Base-by-base conservation (phyloP, 2,329 filamentous ascomycete genomes). In the Akanthomyces lecanii region DNA sequence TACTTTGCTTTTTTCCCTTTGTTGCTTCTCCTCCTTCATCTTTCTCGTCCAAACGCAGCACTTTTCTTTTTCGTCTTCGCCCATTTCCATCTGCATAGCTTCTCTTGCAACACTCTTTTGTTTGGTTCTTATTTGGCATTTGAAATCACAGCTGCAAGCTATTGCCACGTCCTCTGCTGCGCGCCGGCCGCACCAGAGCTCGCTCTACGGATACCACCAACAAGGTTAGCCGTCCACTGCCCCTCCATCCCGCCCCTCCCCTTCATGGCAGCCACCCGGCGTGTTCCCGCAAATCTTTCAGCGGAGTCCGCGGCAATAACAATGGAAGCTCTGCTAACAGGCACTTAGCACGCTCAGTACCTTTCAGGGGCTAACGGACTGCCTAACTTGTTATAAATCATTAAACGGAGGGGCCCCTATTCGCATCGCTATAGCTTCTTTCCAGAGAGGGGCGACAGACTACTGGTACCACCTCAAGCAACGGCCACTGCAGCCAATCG, bases 211-310 rank as follows among this genome's bases (percentile, higher is more conserved):
- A 16, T 55, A 60, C 36, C 47, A 51, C 23, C 47, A 52, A 50
- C 21, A 36, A 36, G 30, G 56, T 36, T 38, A 59, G 44, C 44
- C n/a, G 23, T 28, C 38, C 28, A 33, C 42, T 44, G 52, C 52
- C 47, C 57, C 45, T 60, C 47, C 57, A 59, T 23, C 4, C 28
- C 42, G 40, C 55, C 55, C 42, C 55, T 38, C 55, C 40, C 18
- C 28, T 21, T 45, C 48, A 51, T 6, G 16, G 25, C 38, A 33
- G 25, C 47, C 42, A 16, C 16, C n/a, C 21, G 33, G 23, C 36
- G 38, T 25, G 42, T 47, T 38, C 30, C 28, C n/a, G 55, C 45
- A 38, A 23, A 59, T 38, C 23, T 40, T 44, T 30, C 38, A 55
- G 23, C 52, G 38, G 53, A 16, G 45, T 21, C 38, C 14, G 14